A percentile compares a stretch with the other conserved stretches of the same genome.
phyloP scores from a whole-genome alignment of 495 filamentous ascomycete species.

The Cryomyces antarcticus region DNA sequence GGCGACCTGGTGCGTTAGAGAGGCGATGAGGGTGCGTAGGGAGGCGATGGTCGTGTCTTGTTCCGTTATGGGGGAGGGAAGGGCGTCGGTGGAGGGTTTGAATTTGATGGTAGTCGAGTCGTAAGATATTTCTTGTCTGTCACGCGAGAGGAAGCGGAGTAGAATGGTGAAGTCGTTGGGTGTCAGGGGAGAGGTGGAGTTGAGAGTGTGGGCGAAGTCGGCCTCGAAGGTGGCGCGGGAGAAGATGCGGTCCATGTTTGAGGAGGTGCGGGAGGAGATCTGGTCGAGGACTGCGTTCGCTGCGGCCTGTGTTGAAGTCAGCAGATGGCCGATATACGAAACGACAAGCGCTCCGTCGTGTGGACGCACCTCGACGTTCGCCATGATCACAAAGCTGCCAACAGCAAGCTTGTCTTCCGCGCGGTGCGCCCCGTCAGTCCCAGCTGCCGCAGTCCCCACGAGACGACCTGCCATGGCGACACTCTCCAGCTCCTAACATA shows the following conservation, averaged over 20 bases:
- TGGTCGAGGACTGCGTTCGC: slow-evolving; percentile 11
- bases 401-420: slow-evolving; percentile 25
- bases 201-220: slow-evolving; percentile 5
- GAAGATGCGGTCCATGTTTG: slow-evolving; percentile 9
- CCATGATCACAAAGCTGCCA: slow-evolving; percentile 36
- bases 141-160: slow-evolving; percentile 16
- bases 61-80: slow-evolving; percentile 33
- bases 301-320: slow-evolving; percentile 6
- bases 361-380: slow-evolving; percentile 30
- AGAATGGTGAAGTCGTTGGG: slow-evolving; percentile 12
- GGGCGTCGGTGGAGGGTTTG: slow-evolving; percentile 22
- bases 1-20: slow-evolving; percentile 22
- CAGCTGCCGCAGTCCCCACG: slow-evolving; percentile 55
- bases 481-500: slow-evolving; percentile 32
- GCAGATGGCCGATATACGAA: neutral
- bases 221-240: slow-evolving; percentile 5
- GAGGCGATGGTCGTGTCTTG: slow-evolving; percentile 62
- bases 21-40: slow-evolving; percentile 31
- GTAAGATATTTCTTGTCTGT: slow-evolving; percentile 12
- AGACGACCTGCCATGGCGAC: slow-evolving; percentile 39
- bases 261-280: slow-evolving; percentile 6
- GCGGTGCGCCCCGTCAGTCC: slow-evolving; percentile 36
- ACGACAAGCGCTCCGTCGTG: neutral
- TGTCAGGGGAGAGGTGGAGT: slow-evolving; percentile 1
- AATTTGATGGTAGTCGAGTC: slow-evolving; percentile 42